Percentiles rank a stretch among this genome's conserved stretches.
phyloP scores from a whole-genome alignment of 2,329 filamentous ascomycete genomes.

The Boeremia exigua region DNA sequence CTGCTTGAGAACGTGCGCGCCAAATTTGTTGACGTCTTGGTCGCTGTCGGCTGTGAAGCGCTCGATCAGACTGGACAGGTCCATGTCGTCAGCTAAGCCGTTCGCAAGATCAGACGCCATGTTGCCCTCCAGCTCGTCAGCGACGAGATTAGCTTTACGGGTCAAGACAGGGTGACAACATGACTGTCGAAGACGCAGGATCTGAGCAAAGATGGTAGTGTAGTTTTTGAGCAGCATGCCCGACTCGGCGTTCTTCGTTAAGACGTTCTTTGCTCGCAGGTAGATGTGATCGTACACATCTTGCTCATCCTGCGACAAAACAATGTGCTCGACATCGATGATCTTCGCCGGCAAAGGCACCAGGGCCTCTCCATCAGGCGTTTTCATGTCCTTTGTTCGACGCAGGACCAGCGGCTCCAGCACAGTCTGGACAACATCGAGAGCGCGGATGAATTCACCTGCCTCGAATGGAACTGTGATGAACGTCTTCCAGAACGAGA shows the following conservation, averaged over 20 bases:
- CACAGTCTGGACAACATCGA: constrained; percentile 97
- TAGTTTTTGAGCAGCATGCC: constrained; percentile 95
- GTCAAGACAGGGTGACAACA: constrained; percentile 94
- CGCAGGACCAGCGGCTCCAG: constrained; percentile 94
- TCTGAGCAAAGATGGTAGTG: constrained; percentile 96
- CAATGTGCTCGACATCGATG: constrained; percentile 85
- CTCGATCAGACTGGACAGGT: constrained; percentile 82
- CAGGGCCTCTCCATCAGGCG: constrained; percentile 79
- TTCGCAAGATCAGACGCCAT: constrained; percentile 78
- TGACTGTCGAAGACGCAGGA: constrained; percentile 87
- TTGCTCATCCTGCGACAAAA: constrained; percentile 82
- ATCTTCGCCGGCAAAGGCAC: constrained; percentile 82
- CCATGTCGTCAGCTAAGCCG: constrained; percentile 93
- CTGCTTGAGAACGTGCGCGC: constrained; percentile 84
- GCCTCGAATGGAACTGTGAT: constrained; percentile 97
- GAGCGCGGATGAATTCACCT: constrained; percentile 87
- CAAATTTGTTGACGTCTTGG: constrained; percentile 74
- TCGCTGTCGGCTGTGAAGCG: constrained; percentile 73
- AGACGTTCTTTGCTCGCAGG: constrained; percentile 79
- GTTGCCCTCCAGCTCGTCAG: constrained; percentile 85
- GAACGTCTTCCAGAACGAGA: constrained; percentile 99
- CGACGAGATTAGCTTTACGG: constrained; percentile 80
- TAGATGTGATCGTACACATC: constrained; percentile 95
- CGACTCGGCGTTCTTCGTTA: constrained; percentile 84
- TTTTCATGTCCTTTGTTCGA: constrained; percentile 98